A percentile compares a stretch with the other conserved stretches of the same genome.
Conservation (phyloP, 2,329 filamentous ascomycete species). For the Talaromyces sp. region DNA sequence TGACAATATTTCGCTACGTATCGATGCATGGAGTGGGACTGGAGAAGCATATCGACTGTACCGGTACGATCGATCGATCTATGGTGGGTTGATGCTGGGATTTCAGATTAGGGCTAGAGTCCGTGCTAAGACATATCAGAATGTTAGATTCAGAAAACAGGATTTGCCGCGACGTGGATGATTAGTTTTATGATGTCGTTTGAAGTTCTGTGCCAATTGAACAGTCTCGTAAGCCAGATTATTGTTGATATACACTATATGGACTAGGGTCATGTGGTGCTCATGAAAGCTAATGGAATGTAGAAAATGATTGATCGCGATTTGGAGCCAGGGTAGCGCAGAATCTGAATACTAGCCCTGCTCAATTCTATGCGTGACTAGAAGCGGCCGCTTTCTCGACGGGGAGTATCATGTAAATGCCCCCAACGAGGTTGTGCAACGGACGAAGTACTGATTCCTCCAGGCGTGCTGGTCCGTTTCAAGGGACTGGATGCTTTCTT, state of each 20-base stretch:
- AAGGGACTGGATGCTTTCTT: constrained; percentile 27
- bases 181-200: background rate
- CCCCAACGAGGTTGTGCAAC: constrained; percentile 7
- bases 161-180: background rate
- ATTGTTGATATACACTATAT: background rate
- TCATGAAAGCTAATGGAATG: background rate
- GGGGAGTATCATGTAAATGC: background rate
- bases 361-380: background rate
- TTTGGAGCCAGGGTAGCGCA: background rate
- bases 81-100: background rate
- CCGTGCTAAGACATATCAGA: background rate
- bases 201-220: background rate
- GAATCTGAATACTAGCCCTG: background rate
- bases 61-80: background rate
- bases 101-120: constrained; percentile 7
- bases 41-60: background rate
- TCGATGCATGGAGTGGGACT: background rate
- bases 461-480: constrained; percentile 12
- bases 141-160: background rate
- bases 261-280: background rate
- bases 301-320: background rate
- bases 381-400: constrained; percentile 12
- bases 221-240: background rate
- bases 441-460: background rate
- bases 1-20: background rate